phyloP scores from a whole-genome alignment of 1,139 yeast genomes.

The Diutina rugosa region DNA sequence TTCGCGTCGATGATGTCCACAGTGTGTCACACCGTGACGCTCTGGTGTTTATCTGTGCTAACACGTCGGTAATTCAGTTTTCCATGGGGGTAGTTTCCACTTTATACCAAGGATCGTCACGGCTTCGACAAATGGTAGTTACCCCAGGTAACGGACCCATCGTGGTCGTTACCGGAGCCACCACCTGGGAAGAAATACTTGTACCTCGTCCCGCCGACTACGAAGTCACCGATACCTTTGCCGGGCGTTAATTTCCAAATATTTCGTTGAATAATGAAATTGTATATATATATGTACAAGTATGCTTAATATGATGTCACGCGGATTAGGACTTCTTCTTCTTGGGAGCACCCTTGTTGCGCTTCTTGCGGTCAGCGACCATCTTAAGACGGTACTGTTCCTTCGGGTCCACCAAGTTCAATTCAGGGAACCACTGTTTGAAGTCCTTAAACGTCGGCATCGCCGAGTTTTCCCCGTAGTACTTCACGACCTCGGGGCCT shows the following conservation, averaged over 20 bases:
- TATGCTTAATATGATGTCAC: too few species aligned
- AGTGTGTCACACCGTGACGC: background rate
- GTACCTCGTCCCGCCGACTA: background rate
- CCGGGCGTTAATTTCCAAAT: background rate
- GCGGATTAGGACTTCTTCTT: conserved; percentile 27
- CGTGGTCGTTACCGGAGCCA: background rate
- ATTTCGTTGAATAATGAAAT: background rate
- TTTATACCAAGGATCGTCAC: too few species aligned
- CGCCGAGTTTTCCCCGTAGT: conserved; percentile 61
- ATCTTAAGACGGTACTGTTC: conserved; percentile 59
- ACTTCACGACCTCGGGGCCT: conserved; percentile 61
- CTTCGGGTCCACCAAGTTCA: conserved; percentile 55
- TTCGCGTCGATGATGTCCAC: background rate
- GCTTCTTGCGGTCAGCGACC: conserved; percentile 61
- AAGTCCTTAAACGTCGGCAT: conserved; percentile 53
- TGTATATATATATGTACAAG: background rate
- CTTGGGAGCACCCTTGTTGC: conserved; percentile 90
- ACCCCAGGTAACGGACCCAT: background rate
- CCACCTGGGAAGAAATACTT: background rate
- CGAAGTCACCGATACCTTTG: background rate
- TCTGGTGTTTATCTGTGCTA: background rate
- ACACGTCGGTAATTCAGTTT: background rate
- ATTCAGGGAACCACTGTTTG: conserved; percentile 42
- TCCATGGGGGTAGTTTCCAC: background rate
- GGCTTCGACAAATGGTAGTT: background rate